A percentile compares a stretch with the other conserved stretches of the same genome.
phyloP scores from a whole-genome alignment of 768 basidiomycete species.

The Tulasnella sp. region DNA sequence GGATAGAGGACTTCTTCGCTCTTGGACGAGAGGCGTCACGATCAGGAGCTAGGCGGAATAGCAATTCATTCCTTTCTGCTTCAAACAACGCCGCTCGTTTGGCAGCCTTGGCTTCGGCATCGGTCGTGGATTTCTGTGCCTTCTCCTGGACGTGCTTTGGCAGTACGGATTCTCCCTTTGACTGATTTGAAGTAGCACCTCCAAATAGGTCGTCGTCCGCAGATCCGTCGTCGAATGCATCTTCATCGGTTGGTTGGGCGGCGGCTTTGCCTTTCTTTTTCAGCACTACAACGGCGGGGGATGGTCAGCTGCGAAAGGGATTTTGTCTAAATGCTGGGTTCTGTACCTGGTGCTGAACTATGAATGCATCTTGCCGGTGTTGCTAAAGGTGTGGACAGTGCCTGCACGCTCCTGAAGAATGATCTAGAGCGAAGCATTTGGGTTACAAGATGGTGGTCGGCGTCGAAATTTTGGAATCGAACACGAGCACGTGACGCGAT shows the following conservation, averaged over 20 bases:
- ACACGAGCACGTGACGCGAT: not conserved
- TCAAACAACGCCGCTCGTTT: constrained; percentile 17
- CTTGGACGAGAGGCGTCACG: not conserved
- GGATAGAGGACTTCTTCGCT: constrained; percentile 13
- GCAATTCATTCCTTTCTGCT: not conserved
- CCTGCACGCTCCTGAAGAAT: not conserved
- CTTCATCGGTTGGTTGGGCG: not conserved
- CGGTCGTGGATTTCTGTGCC: not conserved
- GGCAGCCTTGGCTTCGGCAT: not conserved
- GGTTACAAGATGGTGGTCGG: not conserved
- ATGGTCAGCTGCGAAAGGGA: not conserved
- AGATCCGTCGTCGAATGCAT: not conserved
- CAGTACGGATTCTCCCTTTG: not conserved
- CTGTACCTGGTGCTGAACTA: not conserved
- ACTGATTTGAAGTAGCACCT: not conserved
- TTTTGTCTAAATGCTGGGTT: not conserved
- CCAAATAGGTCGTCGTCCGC: constrained; percentile 14
- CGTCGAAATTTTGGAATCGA: constrained; percentile 1
- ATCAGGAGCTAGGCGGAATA: constrained; percentile 2
- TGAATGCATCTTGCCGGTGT: not conserved
- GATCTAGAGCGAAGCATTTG: not conserved
- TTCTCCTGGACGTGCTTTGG: not conserved
- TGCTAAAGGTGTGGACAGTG: not conserved
- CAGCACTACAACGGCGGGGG: not conserved
- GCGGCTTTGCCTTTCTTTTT: constrained; percentile 16